Conservation (phyloP, 495 filamentous ascomycete species). For the Annulohypoxylon bovei region DNA sequence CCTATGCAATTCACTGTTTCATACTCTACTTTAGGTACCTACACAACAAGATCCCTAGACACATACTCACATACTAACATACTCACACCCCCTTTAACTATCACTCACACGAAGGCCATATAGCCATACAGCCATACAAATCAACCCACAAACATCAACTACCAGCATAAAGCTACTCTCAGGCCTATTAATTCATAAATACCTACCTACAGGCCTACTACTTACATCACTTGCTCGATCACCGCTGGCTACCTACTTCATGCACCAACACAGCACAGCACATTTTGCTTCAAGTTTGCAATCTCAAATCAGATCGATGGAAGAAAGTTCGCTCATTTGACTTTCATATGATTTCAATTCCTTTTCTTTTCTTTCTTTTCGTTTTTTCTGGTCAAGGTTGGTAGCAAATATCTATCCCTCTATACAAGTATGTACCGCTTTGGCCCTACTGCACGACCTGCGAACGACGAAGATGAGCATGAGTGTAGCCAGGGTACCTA, state of each 20-base stretch:
- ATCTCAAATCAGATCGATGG: no score
- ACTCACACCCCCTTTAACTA: no score
- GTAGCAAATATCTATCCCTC: slow-evolving; percentile 36
- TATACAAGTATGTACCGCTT: slow-evolving; percentile 36
- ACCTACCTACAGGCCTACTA: neutral
- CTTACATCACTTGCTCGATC: neutral
- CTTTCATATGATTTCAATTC: neutral
- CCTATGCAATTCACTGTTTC: no score
- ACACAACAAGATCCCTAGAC: no score
- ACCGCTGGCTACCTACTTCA: neutral
- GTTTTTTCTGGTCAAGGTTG: neutral
- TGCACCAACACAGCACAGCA: neutral
- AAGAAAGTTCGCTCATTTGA: neutral
- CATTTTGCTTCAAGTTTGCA: neutral
- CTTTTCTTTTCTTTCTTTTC: neutral
- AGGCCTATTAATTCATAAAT: neutral
- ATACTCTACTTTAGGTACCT: no score
- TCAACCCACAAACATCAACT: neutral
- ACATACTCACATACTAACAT: no score
- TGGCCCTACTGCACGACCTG: slow-evolving; percentile 57
- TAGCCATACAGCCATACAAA: neutral
- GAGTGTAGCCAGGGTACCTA: slow-evolving; percentile 1
- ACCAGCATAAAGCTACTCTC: neutral
- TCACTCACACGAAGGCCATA: neutral
- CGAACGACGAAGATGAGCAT: slow-evolving; percentile 36